Conservation (phyloP, 768 basidiomycete genomes). For the Leucogyrophana mollusca region DNA sequence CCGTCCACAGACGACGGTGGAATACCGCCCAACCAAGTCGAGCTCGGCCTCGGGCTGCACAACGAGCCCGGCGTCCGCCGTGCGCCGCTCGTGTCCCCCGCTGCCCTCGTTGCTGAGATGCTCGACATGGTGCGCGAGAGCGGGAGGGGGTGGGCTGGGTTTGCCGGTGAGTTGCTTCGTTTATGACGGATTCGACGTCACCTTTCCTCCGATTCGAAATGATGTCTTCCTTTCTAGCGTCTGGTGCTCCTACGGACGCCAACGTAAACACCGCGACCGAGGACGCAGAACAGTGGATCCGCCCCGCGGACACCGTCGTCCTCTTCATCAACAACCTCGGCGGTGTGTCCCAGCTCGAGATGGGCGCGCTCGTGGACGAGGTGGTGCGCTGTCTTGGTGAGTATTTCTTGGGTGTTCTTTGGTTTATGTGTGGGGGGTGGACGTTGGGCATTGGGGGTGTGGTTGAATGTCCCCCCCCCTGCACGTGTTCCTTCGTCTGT, state of each 20-base stretch:
- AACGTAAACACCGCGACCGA: constrained; percentile 3
- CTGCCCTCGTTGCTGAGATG: constrained; percentile 28
- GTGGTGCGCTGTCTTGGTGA: constrained; percentile 41
- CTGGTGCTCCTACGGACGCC: background rate
- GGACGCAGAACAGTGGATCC: constrained; percentile 12
- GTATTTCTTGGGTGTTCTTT: too few relatives aligned
- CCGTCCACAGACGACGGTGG: background rate
- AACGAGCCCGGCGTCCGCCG: constrained; percentile 47
- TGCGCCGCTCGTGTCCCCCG: constrained; percentile 16
- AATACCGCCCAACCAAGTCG: constrained; percentile 12
- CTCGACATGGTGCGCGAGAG: constrained; percentile 18
- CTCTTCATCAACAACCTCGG: constrained; percentile 59
- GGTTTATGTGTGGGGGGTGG: too few relatives aligned
- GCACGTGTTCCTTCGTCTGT: background rate
- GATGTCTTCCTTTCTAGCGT: background rate
- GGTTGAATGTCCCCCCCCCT: too few relatives aligned
- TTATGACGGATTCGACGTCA: too few relatives aligned
- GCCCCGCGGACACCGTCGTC: constrained; percentile 30
- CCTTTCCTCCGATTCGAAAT: too few relatives aligned
- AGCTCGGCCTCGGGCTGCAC: constrained; percentile 56
- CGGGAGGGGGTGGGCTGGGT: constrained; percentile 13
- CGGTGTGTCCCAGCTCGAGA: constrained; percentile 49
- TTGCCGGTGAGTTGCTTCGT: constrained; percentile 9
- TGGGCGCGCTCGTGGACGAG: constrained; percentile 49
- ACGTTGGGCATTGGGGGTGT: too few relatives aligned